These are phyloP conservation scores for Dictyophora rubrovolvata DNA, from an alignment of 768 basidiomycete species.

Conservation along the genomic window DNA sequence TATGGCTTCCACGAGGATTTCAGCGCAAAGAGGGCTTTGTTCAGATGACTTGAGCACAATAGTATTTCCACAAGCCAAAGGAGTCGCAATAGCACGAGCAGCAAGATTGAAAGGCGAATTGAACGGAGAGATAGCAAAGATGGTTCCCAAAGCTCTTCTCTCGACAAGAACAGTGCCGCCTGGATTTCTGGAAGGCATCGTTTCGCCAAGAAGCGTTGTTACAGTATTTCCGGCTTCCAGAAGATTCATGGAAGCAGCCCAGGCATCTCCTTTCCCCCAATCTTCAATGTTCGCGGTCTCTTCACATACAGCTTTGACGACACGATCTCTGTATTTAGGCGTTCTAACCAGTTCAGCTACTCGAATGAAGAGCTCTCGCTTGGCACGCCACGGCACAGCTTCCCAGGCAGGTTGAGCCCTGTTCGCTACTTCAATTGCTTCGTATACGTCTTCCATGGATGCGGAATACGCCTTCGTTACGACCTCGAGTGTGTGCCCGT, in stretches of 20 bases:
- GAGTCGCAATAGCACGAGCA: constrained; percentile 33
- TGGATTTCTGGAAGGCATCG: constrained; percentile 31
- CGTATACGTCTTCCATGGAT: constrained; percentile 12
- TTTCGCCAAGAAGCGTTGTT: constrained; percentile 32
- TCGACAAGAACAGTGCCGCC: constrained; percentile 35
- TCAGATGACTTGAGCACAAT: constrained; percentile 46
- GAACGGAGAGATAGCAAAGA: constrained; percentile 44
- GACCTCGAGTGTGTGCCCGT: constrained; percentile 30
- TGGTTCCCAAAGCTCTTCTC: constrained; percentile 39
- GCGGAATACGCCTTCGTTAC: constrained; percentile 39
- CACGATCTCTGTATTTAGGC: constrained; percentile 29
- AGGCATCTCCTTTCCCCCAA: constrained; percentile 19
- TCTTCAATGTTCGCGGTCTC: constrained; percentile 30
- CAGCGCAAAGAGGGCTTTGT: constrained; percentile 35
- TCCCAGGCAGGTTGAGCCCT: constrained; percentile 42
- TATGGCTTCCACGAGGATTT: constrained; percentile 36
- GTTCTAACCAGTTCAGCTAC: constrained; percentile 35
- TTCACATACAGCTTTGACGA: constrained; percentile 22
- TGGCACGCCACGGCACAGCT: constrained; percentile 20
- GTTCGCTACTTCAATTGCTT: constrained; percentile 34
- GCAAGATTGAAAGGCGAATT: constrained; percentile 40
- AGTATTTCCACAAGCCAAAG: constrained; percentile 47
- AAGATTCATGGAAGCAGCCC: constrained; percentile 17
- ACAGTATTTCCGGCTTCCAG: constrained; percentile 25
- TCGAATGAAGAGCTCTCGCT: constrained; percentile 37